Evolutionary conservation across 306 rosid genomes (phyloP), one percentile per base, ranked within the genome.

Genomic region (Inga laurina): DNA sequence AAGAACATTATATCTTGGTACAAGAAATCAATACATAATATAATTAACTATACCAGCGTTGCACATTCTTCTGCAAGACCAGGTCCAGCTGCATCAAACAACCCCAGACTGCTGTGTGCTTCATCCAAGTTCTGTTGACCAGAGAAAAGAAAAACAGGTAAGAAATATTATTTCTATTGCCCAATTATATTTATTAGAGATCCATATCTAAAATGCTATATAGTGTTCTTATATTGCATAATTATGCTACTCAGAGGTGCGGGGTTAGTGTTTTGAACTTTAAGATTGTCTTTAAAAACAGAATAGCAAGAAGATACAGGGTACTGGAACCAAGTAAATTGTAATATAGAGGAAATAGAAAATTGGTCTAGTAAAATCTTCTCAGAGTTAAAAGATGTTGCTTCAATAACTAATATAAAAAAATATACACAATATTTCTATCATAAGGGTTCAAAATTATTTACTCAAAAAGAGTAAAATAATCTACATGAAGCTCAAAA

Each of bases 31-130:
- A 51, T 44, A 77, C 21, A 59, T 72, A 35, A 76, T 21, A 52
- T 10, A 75, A 21, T 21, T n/a, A 43, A 74, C 73, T 67, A 62
- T 90, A 97, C 99, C 98, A 94, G 81, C 76, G 97, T 73, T 59
- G 97, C 97, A 85, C 99, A 97, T 87, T 97, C 99, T 91, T 97
- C 99, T 43, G 93, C 93, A 87, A 97, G 97, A 82, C 95, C 97
- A 78, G 98, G 98, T 89, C 99, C 99, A 84, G 99, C 97, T 18
- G 98, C 99, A 72, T 95, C 95, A 86, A 91, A 98, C 89, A 94
- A 79, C 37, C 98, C 99, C 24, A 93, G 89, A 86, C 98, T 97
- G 86, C 99, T 94, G 90, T 97, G 97, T 79, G 94, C 95, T 90
- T 97, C 99, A 89, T 97, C 99, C 97, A 97, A 81, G 87, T 87